phyloP scores from a whole-genome alignment of 1,284 basidiomycete genomes.

The Cryptococcus maquisensis region DNA sequence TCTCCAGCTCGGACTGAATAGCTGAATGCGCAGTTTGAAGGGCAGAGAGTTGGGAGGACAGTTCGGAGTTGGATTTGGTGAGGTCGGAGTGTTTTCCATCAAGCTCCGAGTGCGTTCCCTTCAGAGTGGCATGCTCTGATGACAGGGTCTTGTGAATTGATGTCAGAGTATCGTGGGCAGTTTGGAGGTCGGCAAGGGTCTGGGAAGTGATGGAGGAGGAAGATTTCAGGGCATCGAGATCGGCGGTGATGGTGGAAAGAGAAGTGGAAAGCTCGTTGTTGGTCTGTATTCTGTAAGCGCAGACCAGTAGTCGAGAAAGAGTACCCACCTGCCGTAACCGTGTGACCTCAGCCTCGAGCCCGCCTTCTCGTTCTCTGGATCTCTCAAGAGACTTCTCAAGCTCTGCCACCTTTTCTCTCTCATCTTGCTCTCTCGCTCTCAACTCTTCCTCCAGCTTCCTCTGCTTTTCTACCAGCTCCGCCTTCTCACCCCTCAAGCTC shows the following conservation, averaged over 20 bases:
- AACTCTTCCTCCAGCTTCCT: constrained; percentile 11
- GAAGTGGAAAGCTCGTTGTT: constrained; percentile 23
- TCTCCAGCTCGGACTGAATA: constrained; percentile 21
- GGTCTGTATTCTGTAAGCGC: constrained; percentile 11
- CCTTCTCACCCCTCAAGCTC: constrained; percentile 6
- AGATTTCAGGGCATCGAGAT: constrained; percentile 17
- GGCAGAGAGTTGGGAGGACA: constrained; percentile 5
- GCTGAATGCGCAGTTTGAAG: constrained; percentile 15
- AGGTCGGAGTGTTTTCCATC: constrained; percentile 15
- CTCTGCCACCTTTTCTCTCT: constrained; percentile 25
- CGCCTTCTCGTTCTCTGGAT: constrained; percentile 39
- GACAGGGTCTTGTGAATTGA: constrained; percentile 14
- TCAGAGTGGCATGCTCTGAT: constrained; percentile 7
- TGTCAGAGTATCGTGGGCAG: constrained; percentile 17
- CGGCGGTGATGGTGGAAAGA: constrained; percentile 11
- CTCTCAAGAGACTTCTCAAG: constrained; percentile 41
- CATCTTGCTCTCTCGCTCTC: constrained; percentile 8
- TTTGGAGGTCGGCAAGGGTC: constrained; percentile 17
- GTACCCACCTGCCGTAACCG: constrained; percentile 41
- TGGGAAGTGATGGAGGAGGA: constrained; percentile 6
- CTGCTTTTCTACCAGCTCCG: constrained; percentile 14
- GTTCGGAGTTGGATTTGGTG: constrained; percentile 7
- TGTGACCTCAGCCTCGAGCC: constrained; percentile 43
- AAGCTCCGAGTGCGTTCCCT: constrained; percentile 18
- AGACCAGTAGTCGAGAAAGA: neutral